phyloP scores from a whole-genome alignment of 116 monocot species.

The Posidonia oceanica region DNA sequence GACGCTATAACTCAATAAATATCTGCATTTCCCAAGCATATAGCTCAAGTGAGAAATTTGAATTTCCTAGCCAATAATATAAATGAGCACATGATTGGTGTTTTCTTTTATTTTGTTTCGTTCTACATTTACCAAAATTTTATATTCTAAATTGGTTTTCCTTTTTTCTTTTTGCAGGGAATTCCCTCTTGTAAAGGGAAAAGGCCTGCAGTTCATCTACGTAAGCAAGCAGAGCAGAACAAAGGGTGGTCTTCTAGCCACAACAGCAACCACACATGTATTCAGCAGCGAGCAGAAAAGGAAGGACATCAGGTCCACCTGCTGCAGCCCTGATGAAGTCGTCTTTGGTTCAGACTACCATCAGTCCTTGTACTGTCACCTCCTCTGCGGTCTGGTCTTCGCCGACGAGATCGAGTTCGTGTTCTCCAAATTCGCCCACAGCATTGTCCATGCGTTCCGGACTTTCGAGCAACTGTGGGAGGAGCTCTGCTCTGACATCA shows the following conservation, averaged over 20 bases:
- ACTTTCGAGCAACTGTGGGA: conserved; percentile 65
- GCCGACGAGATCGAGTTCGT: conserved; percentile 48
- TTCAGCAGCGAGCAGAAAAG: conserved; percentile 31
- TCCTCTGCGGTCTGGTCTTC: conserved; percentile 57
- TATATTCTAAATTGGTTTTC: not conserved
- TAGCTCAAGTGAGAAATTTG: too few relatives aligned
- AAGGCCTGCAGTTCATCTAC: conserved; percentile 69
- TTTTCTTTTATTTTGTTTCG: not conserved
- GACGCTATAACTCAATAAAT: too few relatives aligned
- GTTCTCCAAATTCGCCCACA: conserved; percentile 65
- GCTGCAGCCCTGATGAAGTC: conserved; percentile 60
- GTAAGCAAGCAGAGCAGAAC: conserved; percentile 43
- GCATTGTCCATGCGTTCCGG: conserved; percentile 60
- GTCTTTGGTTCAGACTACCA: conserved; percentile 54
- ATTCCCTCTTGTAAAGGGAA: conserved; percentile 51
- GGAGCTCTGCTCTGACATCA: conserved; percentile 54
- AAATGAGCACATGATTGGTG: too few relatives aligned
- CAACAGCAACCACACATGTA: conserved; percentile 63
- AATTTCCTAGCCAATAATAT: too few relatives aligned
- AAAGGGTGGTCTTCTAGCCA: conserved; percentile 41
- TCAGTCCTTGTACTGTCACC: conserved; percentile 70
- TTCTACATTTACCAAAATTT: not conserved
- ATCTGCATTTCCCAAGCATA: too few relatives aligned
- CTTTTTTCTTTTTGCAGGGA: conserved; percentile 25
- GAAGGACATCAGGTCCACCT: conserved; percentile 36